Base-by-base conservation (phyloP, 169 alveolate species). In the Eimeria praecox region DNA sequence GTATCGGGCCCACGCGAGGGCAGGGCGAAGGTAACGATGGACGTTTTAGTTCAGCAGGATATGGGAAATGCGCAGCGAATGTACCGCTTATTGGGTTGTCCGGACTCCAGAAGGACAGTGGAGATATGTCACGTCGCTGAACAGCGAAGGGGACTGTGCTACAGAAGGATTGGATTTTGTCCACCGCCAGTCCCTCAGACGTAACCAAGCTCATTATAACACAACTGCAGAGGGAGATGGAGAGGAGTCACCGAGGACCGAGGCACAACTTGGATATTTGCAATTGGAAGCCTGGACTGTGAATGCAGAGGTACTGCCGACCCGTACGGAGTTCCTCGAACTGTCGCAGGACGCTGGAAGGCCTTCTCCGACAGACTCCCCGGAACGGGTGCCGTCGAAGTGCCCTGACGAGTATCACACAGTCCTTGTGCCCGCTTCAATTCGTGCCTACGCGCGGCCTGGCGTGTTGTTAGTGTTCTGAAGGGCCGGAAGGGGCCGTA, bases 401-500 rank as follows among this genome's bases (percentile, higher is more conserved):
- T 35, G 80, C 80, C 80, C 80, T 69, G 49, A 69, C 44, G 80
- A 16, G 40, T 35, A 69, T 10, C 80, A 69, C n/a, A 69, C 44
- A n/a, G 49, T 9, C 49, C n/a, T 27, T 69, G 42, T 27, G 44
- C 80, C 69, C 69, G 69, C 1, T 59, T 59, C 69, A n/a, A 59
- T 59, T 59, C 30, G 69, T 59, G 69, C 69, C 69, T 59, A 59
- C n/a, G 69, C 69, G 69, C 69, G 12, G 69, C 1, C 69, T 59
- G 69, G 69, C 69, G 33, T 59, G 69, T 59, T 12, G 30, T 59
- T 59, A 59, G 9, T 59, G n/a, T 59, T 59, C 0, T 20, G 33
- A 1, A 59, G 20, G 69, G 69, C 9, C 2, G 69, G n/a, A 22
- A 59, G 33, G 69, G 22, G 69, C 20, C 30, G 30, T 59, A 59